These are phyloP conservation scores for Suillus weaverae DNA, from an alignment of 768 basidiomycete species.

Conservation along the genomic window DNA sequence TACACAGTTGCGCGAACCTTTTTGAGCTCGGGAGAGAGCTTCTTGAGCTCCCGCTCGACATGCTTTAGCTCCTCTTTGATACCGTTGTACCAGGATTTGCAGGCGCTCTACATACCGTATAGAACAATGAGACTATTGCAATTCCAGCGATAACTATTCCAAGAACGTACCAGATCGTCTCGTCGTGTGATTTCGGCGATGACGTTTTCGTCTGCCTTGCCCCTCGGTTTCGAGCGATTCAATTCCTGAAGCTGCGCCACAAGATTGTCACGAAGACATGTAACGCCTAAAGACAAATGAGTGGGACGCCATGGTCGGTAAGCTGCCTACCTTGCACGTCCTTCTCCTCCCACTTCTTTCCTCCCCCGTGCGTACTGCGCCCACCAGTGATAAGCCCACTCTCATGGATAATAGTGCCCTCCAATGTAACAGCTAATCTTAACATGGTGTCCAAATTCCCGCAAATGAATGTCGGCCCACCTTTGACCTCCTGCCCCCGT, in stretches of 20 bases:
- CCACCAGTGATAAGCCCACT: conserved; percentile 98
- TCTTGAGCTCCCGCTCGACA: conserved; percentile 68
- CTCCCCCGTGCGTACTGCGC: conserved; percentile 68
- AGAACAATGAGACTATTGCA: background rate
- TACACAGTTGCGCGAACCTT: conserved; percentile 46
- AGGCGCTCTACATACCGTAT: conserved; percentile 61
- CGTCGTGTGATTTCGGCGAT: conserved; percentile 71
- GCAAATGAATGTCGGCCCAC: conserved; percentile 42
- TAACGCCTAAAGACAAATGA: conserved; percentile 38
- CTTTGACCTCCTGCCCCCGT: conserved; percentile 95
- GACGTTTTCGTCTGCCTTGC: conserved; percentile 79
- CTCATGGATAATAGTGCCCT: conserved; percentile 97
- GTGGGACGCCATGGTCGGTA: conserved; percentile 12
- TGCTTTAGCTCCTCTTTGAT: conserved; percentile 85
- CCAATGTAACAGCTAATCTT: conserved; percentile 78
- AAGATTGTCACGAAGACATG: conserved; percentile 68
- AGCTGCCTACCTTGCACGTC: conserved; percentile 76
- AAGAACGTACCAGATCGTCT: conserved; percentile 75
- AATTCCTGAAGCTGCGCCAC: conserved; percentile 79
- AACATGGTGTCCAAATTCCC: background rate
- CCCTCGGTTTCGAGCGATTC: conserved; percentile 79
- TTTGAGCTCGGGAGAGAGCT: conserved; percentile 64
- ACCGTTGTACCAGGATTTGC: conserved; percentile 72
- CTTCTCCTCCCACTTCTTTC: conserved; percentile 93
- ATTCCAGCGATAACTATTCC: background rate